Evolutionary conservation across 306 rosid species (phyloP).

Genomic region (Cajanus cajan): DNA sequence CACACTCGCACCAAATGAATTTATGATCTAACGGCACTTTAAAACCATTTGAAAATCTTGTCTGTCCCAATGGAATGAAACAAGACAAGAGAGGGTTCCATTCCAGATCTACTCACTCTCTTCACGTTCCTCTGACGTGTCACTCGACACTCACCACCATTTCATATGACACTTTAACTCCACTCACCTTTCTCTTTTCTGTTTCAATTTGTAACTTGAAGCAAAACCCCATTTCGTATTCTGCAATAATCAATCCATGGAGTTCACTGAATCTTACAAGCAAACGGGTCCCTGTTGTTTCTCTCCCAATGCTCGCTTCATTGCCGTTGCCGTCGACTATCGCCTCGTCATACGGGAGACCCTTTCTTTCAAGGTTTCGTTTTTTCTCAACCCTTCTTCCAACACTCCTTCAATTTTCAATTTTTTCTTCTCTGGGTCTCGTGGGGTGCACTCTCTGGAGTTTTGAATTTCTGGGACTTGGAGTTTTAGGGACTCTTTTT

Average conservation of each 20-base stretch:
- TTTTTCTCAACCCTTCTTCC: background rate
- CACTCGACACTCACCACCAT: background rate
- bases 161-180: no score
- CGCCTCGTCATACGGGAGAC: constrained; percentile 97
- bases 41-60: background rate
- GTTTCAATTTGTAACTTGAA: background rate
- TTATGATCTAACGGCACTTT: background rate
- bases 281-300: constrained; percentile 92
- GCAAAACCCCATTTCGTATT: background rate
- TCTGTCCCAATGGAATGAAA: background rate
- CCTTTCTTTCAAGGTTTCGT: constrained; percentile 70
- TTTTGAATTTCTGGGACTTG: background rate
- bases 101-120: background rate
- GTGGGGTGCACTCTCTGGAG: background rate
- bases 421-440: background rate
- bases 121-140: background rate
- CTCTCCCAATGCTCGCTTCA: constrained; percentile 90
- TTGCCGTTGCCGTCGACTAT: constrained; percentile 92
- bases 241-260: constrained; percentile 49
- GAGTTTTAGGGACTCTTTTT: background rate
- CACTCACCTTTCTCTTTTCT: background rate
- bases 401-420: background rate
- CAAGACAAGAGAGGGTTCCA: background rate
- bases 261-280: constrained; percentile 93
- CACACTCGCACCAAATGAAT: background rate